phyloP scores from a whole-genome alignment of 1,139 yeast genomes.

The Suhomyces coccinellae region DNA sequence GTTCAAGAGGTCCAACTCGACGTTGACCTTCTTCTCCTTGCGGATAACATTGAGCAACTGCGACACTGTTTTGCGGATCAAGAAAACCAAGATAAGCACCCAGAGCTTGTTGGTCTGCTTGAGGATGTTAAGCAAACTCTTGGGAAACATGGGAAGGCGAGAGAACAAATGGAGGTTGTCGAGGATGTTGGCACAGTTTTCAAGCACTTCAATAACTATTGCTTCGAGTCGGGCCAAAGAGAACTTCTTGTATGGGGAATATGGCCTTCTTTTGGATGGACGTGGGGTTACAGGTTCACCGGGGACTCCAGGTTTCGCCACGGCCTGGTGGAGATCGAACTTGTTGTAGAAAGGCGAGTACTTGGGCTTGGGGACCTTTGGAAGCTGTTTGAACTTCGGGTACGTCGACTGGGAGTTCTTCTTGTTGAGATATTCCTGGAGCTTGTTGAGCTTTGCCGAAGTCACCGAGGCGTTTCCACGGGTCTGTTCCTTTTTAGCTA shows the following conservation, averaged over 20 bases:
- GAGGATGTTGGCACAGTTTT: constrained; percentile 40
- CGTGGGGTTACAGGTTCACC: constrained; percentile 2
- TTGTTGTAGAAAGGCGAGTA: constrained; percentile 20
- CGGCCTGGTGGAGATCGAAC: constrained; percentile 15
- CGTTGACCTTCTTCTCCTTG: constrained; percentile 40
- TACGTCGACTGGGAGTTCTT: constrained; percentile 5
- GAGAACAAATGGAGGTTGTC: constrained; percentile 49
- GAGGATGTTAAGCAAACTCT: constrained; percentile 29
- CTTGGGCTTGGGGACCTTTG: constrained; percentile 19
- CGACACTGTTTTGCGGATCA: constrained; percentile 45
- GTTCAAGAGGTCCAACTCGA: constrained; percentile 38
- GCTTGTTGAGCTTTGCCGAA: constrained; percentile 21
- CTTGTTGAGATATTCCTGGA: constrained; percentile 14
- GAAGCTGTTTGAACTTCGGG: constrained; percentile 11
- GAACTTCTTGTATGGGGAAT: constrained; percentile 17
- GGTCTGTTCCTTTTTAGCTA: constrained; percentile 24
- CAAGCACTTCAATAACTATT: constrained; percentile 33
- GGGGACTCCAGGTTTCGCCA: not conserved
- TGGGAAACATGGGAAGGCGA: constrained; percentile 45
- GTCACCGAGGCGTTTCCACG: constrained; percentile 26
- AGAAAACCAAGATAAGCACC: constrained; percentile 45
- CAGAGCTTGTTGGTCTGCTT: constrained; percentile 49
- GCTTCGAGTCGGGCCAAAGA: constrained; percentile 34
- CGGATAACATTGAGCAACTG: constrained; percentile 44
- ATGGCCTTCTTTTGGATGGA: constrained; percentile 3